Base-by-base conservation (phyloP, 2,329 filamentous ascomycete species). In the Ceratocystis cubensis region DNA sequence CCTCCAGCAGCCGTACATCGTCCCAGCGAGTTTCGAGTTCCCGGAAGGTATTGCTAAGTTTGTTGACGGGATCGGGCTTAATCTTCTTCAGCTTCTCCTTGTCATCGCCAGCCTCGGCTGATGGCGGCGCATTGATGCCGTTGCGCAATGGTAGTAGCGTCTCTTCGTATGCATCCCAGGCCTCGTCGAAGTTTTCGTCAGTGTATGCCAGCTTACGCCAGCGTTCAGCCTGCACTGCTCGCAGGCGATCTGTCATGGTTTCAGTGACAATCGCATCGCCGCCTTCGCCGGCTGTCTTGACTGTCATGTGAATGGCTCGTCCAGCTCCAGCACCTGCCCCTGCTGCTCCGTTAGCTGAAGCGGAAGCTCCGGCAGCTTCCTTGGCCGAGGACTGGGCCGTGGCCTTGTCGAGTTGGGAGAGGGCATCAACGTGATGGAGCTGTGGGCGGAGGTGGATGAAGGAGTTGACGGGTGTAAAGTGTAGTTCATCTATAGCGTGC, bases 401-500 rank as follows among this genome's bases (percentile, higher is more conserved):
- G n/a, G 72, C 71, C 53, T 80, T 79, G 45, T 88, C 84, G 66
- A 89, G 82, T 72, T 96, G 91, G 61, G 87, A 81, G 59, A 85
- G 77, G 2, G 94, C 93, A 76, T 97, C 94, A 71, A 97, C 81
- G 76, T 97, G 91, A 76, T 96, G 91, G 69, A 96, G 88, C 73
- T 96, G 90, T 0, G 94, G 91, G 3, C 92, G 88, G 73, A 99
- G 85, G 73, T 96, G 90, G 53, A 96, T 88, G 57, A 96, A 84
- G 1, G 89, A 88, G 50, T 87, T 85, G 59, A 95, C 84, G 28
- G 88, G 89, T 0, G 91, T 95, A 48, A 97, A 84, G 76, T 96
- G 91, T 8, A 96, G 79, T 73, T 95, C 86, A 71, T 89, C 89
- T 92, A 70, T 17, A 5, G 4, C 10, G n/a, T 28, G 4, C n/a